Evolutionary conservation across 805 yeast genomes (phyloP), one percentile per base, ranked within the genome.

Genomic region (Candida cerambycidarum): DNA sequence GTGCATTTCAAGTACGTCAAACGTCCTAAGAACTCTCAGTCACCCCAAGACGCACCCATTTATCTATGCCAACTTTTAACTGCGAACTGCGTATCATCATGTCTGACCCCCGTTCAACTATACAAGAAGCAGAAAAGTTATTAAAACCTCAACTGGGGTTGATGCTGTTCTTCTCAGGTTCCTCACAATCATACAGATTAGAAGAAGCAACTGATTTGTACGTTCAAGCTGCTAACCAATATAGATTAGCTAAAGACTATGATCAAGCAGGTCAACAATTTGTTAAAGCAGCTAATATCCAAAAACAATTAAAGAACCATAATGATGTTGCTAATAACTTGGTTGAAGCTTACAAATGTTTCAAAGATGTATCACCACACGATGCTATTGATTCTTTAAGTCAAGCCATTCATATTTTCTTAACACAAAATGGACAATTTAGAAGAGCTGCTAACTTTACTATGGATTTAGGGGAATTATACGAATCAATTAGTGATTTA

Each of bases 391-490:
- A 83, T 40, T 80, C 88, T 4, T 71, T 93, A 48, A 76, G 78
- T 44, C 77, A 76, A 53, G 96, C 98, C 0, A 82, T 92, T 46
- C 83, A 80, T 48, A 75, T 88, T 58, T 92, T 90, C 63, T 66
- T 69, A 48, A 89, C 96, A 1, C 75, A 80, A 48, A 81, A 87
- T 53, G 99, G 99, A 10, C 97, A 92, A 62, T 93, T 93, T 67
- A 81, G 99, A 61, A 76, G 98, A 62, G 97, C 96, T 17, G 99
- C 99, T 10, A 89, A 89, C 59, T 90, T 85, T 69, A 85, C 90
- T 59, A 80, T 85, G 72, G 99, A 93, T 60, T 73, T 93, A 57
- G 99, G 90, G 9, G 89, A 82, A 52, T 63, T 92, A 35, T 88
- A 86, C 58, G 98, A 92, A 64, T 76, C 77, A 35, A 67, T 88